phyloP scores from a whole-genome alignment of 305 asterid genomes.

The Rubia peregrina region DNA sequence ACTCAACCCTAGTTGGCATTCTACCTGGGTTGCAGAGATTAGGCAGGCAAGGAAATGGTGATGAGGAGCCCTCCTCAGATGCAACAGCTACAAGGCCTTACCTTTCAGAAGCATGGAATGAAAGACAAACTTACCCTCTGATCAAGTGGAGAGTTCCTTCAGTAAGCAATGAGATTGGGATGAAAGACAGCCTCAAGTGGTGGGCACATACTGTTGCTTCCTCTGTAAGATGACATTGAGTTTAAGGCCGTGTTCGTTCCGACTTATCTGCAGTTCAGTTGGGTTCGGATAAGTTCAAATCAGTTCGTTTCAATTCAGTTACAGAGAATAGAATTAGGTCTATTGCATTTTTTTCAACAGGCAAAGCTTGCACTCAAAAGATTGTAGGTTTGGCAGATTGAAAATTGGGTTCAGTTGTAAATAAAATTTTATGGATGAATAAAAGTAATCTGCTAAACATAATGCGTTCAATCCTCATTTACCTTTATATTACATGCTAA shows the following conservation, averaged over 20 bases:
- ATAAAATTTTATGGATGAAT: not conserved
- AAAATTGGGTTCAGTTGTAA: not conserved
- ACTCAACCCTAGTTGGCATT: slow-evolving; percentile 28
- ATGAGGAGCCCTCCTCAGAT: not conserved
- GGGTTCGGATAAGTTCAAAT: too few species aligned
- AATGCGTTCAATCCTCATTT: not conserved
- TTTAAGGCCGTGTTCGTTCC: too few species aligned
- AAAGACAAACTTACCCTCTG: slow-evolving; percentile 21
- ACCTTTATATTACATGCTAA: not conserved
- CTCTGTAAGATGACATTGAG: too few species aligned
- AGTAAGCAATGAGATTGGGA: slow-evolving; percentile 26
- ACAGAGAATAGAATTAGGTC: too few species aligned
- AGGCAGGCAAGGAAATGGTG: slow-evolving; percentile 13
- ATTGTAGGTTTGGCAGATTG: slow-evolving; percentile 1
- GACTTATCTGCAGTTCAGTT: too few species aligned
- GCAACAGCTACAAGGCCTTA: slow-evolving; percentile 35
- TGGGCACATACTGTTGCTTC: slow-evolving; percentile 74
- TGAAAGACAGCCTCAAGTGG: slow-evolving; percentile 39
- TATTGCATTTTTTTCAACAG: not conserved
- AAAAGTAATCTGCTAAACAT: not conserved
- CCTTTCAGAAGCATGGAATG: slow-evolving; percentile 51
- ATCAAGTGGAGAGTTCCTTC: slow-evolving; percentile 37
- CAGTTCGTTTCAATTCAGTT: too few species aligned
- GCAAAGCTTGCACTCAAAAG: slow-evolving; percentile 4
- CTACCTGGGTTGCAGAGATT: slow-evolving; percentile 46